Evolutionary conservation across 179 eudicot species (phyloP), one percentile per base, ranked within the genome.

Genomic region (Carnegiea gigantea): DNA sequence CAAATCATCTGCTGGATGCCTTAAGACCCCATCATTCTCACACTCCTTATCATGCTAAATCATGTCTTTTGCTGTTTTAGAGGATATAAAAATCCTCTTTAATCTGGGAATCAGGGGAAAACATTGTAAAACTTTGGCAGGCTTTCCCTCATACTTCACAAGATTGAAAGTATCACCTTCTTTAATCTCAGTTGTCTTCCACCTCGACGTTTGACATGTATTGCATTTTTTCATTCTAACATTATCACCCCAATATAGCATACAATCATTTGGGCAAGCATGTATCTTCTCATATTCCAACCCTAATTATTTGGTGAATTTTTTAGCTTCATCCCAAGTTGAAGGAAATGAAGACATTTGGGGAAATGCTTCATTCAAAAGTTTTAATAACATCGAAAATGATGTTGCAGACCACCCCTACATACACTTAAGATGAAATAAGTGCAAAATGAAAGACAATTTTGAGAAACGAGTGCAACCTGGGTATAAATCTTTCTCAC

Each of bases 281-380:
- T 76, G 57, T 17, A 79, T 79, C 59, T 67, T 75, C n/a, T 49
- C 62, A 70, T 84, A 83, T 15, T 62, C 73, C 17, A 84, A 17
- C 77, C 80, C 30, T n/a, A 79, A 76, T 1, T 79, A 21, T 36
- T 36, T 74, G 21, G 21, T 74, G 49, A 74, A 14, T 74, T 74
- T 74, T 36, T 46, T 40, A 13, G 51, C 51, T 24, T 74, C 54
- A 44, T 74, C 20, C 23, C 8, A 74, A 38, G 77, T 36, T 74
- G 21, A 20, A 2, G 77, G 77, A 46, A 74, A 44, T 36, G 24
- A 62, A 18, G 68, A 6, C n/a, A 62, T 48, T 48, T 48, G 28
- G 9, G 68, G 68, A 62, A 62, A 62, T 20, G 11, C 68, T 24
- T 62, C 68, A 20, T 62, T 62, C 28, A 70, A 23, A 23, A 30